Evolutionary conservation across 345 rosid species (phyloP), one percentile per base, ranked within the genome.

Genomic region (Xanthoceras sorbifolium): DNA sequence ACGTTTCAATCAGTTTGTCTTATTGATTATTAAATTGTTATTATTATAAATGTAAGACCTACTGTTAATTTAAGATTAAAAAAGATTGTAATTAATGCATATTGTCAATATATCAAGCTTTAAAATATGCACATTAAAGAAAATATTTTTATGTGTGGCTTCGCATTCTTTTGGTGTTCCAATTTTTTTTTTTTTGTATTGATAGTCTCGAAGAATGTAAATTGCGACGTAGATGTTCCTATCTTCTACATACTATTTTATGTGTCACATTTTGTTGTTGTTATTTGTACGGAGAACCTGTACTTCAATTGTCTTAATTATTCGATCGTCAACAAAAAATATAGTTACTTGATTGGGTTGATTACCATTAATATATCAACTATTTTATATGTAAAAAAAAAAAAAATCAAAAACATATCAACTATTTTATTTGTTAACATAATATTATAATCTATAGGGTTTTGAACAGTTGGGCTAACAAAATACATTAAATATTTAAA

Each of bases 241-340:
- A 23, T 23, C 7, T n/a, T n/a, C n/a, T 11, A 14, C 12, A n/a
- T 65, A 28, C 29, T 6, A 15, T 63, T 69, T 29, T 69, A 4
- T 29, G 3, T 3, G 4, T 28, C 25, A 18, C 4, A 52, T 1
- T 8, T n/a, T 36, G 3, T n/a, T 22, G 48, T 14, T 1, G 17
- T 31, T 36, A 34, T 71, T 55, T 57, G 65, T 71, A 55, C 75
- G 75, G 50, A 12, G 32, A 11, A 23, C 9, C 29, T 71, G 74
- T 71, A 71, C 64, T n/a, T 1, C 22, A 68, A 11, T 65, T 22
- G 69, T 57, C 25, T 10, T 20, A 7, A 23, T 6, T 1, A n/a
- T 23, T 22, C 6, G 0, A 8, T 57, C 2, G 28, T 20, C 62
- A 7, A 54, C 23, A 0, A 10, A 18, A 54, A n/a, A 54, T 54